Conservation (phyloP, 176 grass and related monocot species). For the Aegilops longissima region DNA sequence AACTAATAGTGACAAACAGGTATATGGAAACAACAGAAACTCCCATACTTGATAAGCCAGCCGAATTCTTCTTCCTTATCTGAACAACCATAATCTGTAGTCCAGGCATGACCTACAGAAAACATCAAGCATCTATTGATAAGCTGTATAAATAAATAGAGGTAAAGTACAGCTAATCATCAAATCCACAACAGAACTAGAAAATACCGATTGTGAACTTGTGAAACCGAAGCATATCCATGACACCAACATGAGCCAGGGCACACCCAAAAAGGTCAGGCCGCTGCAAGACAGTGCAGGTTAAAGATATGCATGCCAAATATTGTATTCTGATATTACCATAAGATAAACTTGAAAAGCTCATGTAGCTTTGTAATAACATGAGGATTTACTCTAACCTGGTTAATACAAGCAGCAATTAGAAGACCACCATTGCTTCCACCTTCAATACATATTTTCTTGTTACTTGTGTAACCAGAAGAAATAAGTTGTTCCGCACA, state of each 20-base stretch:
- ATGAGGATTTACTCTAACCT: constrained; percentile 40
- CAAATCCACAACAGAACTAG: constrained; percentile 13
- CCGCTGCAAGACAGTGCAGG: constrained; percentile 43
- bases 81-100: constrained; percentile 91
- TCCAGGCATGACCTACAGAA: constrained; percentile 93
- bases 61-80: constrained; percentile 83
- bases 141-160: constrained; percentile 14
- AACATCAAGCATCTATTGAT: constrained; percentile 27
- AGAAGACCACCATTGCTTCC: constrained; percentile 96
- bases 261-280: constrained; percentile 96
- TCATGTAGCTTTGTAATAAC: constrained; percentile 6
- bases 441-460: constrained; percentile 84
- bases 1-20: background rate
- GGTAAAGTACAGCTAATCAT: constrained; percentile 24
- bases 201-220: constrained; percentile 90
- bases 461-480: constrained; percentile 63
- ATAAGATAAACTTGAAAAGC: constrained; percentile 15
- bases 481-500: constrained; percentile 78
- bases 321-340: background rate
- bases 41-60: constrained; percentile 85
- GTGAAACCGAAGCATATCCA: constrained; percentile 99
- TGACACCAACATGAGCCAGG: constrained; percentile 93
- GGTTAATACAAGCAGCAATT: constrained; percentile 91
- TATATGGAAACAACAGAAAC: background rate
- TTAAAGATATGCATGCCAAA: constrained; percentile 29